Conservation (phyloP, 768 basidiomycete genomes). For the Hygrocybe coccinea region DNA sequence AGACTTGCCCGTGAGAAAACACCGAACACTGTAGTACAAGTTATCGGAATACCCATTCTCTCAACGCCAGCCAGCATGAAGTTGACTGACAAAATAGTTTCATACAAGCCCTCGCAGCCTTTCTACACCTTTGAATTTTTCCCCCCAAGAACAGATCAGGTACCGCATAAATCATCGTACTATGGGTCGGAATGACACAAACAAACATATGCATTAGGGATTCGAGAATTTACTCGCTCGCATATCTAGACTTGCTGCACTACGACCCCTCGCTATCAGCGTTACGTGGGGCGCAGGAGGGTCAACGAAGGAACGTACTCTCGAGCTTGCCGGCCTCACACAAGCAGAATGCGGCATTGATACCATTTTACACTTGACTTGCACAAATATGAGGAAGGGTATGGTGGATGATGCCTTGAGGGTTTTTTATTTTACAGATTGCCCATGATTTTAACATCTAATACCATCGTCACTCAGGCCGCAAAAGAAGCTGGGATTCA, state of each 20-base stretch:
- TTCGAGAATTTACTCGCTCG: constrained; percentile 88
- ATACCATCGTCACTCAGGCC: constrained; percentile 38
- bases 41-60: too few species aligned
- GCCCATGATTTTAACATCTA: not conserved
- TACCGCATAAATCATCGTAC: constrained; percentile 23
- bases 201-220: constrained; percentile 48
- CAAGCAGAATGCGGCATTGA: constrained; percentile 74
- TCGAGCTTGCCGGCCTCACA: constrained; percentile 79
- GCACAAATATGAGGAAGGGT: constrained; percentile 92
- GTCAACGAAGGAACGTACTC: constrained; percentile 77
- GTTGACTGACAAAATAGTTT: constrained; percentile 61
- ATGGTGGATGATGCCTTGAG: constrained; percentile 81
- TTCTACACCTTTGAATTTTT: constrained; percentile 98
- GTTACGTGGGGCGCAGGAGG: constrained; percentile 99
- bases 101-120: constrained; percentile 43
- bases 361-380: constrained; percentile 90
- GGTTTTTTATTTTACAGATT: constrained; percentile 45
- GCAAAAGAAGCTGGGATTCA: constrained; percentile 80
- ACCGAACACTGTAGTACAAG: too few species aligned
- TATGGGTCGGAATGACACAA: not conserved
- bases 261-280: constrained; percentile 81
- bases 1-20: not conserved
- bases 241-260: constrained; percentile 70
- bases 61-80: constrained; percentile 46
- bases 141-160: constrained; percentile 90